Conservation (phyloP, 225 moss, liverwort and hornwort species). For the Sphagnum tenellum region DNA sequence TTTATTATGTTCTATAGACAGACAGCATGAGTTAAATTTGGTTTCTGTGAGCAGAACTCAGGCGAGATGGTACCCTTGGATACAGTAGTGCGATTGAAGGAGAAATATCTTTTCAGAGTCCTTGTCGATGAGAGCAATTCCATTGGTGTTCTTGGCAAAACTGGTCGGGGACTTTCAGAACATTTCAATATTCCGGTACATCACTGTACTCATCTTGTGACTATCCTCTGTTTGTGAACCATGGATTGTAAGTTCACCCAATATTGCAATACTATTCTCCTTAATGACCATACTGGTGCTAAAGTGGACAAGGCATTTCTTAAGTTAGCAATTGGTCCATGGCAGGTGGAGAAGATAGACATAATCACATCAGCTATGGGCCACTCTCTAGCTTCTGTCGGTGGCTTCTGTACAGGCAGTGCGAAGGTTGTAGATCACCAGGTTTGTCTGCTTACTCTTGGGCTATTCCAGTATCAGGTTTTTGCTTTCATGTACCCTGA, state of each 20-base stretch:
- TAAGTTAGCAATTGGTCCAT: no score
- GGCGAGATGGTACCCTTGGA: constrained; percentile 75
- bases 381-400: constrained; percentile 82
- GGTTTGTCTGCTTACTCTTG: constrained; percentile 26
- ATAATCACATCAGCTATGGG: constrained; percentile 92
- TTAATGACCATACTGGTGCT: no score
- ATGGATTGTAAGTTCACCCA: no score
- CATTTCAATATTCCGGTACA: constrained; percentile 72
- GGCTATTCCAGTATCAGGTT: no score
- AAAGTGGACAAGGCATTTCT: no score
- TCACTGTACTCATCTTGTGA: constrained; percentile 1
- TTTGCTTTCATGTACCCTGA: no score
- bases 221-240: no score
- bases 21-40: background rate
- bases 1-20: no score
- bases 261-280: no score
- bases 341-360: constrained; percentile 82
- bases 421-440: constrained; percentile 93
- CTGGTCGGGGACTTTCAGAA: constrained; percentile 87
- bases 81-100: constrained; percentile 75
- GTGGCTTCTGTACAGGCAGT: constrained; percentile 94
- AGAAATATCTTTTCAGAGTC: constrained; percentile 81
- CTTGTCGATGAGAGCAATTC: constrained; percentile 93
- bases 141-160: constrained; percentile 79
- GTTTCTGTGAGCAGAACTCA: constrained; percentile 61